Base-by-base conservation (phyloP, 345 rosid species). In the Salix purpurea region DNA sequence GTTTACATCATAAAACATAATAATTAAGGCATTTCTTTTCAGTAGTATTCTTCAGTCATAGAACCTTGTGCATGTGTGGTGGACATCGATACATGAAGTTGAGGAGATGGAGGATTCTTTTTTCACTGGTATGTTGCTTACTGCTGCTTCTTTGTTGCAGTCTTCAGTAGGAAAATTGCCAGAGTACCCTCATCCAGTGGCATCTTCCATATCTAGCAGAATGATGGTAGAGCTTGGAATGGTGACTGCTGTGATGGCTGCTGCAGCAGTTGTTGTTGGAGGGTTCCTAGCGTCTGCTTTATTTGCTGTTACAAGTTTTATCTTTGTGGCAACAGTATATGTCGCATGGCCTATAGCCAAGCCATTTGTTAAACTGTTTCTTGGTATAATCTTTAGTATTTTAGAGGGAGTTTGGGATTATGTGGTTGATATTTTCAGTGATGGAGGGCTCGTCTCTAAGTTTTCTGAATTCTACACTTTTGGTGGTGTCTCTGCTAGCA, bases 171-270 rank as follows among this genome's bases (percentile, higher is more conserved):
- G 90, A 76, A 91, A 84, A 80, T 77, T 90, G 72, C 87, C 91
- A 13, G 94, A 91, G 79, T 89, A 83, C 54, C 96, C 97, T 69
- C 88, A 91, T 84, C 96, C 96, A 7, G 89, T 91, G 19, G 98
- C 97, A 34, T 94, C 96, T 77, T 92, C 97, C 62, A 94, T 94
- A 82, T 94, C 98, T 67, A 90, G 98, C 85, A 90, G 98, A 86
- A 84, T 92, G 88, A 90, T 92, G 92, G 97, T 91, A 74, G 98
- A 94, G 90, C 86, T 94, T 72, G 98, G 97, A 72, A 87, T 92
- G 97, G 86, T 94, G 76, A 87, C 97, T 32, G 96, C 97, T 67
- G 78, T 88, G 61, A 94, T 94, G 86, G 94, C 90, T 73, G 90
- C 96, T 23, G 96, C 97, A 3, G 93, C 98, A 77, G 92, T 80